Conservation (phyloP, 345 rosid species). For the Eucalyptus lansdowneana region DNA sequence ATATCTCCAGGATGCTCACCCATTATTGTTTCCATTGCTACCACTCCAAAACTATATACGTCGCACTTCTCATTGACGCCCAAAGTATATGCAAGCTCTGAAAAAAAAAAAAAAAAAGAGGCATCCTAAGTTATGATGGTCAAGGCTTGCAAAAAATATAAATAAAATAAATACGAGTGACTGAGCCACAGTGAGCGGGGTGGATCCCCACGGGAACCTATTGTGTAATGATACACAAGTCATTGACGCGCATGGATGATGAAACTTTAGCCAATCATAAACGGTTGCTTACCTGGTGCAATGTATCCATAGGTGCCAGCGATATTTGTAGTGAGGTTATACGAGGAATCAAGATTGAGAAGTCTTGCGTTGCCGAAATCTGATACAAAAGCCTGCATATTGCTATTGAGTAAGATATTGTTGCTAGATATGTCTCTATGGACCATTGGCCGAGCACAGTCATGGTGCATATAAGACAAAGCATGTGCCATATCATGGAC, state of each 20-base stretch:
- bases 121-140: background rate
- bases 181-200: fast-evolving
- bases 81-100: constrained; percentile 15
- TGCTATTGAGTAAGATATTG: background rate
- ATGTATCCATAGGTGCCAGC: background rate
- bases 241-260: fast-evolving
- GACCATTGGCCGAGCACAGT: background rate
- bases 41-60: constrained; percentile 12
- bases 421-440: constrained; percentile 14
- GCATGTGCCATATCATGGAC: background rate
- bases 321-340: background rate
- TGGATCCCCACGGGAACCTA: background rate
- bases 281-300: background rate
- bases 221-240: no score
- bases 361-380: constrained; percentile 1
- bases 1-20: constrained; percentile 10
- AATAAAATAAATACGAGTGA: background rate
- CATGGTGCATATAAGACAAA: constrained; percentile 6
- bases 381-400: background rate
- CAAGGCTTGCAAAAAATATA: no score
- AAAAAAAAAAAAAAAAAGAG: background rate
- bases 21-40: constrained; percentile 2
- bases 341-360: background rate
- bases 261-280: background rate
- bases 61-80: constrained; percentile 7